Percentiles rank a stretch among this genome's conserved stretches.
phyloP scores from a whole-genome alignment of 768 basidiomycete species.

The Lyophyllum shimeji region DNA sequence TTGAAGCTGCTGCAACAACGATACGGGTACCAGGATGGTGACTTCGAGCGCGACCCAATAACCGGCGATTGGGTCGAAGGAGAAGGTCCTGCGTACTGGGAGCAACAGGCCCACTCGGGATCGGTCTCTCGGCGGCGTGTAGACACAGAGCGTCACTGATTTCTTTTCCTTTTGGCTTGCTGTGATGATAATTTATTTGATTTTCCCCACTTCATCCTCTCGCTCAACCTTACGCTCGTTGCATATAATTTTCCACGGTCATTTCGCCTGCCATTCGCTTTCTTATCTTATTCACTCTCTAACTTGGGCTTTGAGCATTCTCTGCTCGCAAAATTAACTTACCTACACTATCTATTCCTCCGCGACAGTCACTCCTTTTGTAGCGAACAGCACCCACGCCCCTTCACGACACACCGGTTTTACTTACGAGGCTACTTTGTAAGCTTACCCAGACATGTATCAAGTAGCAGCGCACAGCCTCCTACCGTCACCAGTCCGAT shows the following conservation, averaged over 20 bases:
- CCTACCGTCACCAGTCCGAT: background rate
- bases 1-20: conserved; percentile 68
- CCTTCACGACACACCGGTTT: conserved; percentile 2
- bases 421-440: conserved; percentile 6
- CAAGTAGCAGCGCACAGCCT: background rate
- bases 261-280: background rate
- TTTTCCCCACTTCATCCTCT: conserved; percentile 1
- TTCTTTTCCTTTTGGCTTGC: background rate
- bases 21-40: conserved; percentile 81
- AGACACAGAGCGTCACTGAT: conserved; percentile 27
- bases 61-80: conserved; percentile 69
- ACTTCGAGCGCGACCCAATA: conserved; percentile 71
- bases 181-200: conserved; percentile 1
- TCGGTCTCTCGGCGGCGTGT: conserved; percentile 32
- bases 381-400: conserved; percentile 14
- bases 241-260: conserved; percentile 15
- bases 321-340: conserved; percentile 3
- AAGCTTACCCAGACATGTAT: conserved; percentile 12
- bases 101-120: conserved; percentile 47
- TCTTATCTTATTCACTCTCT: background rate
- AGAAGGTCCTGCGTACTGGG: conserved; percentile 66
- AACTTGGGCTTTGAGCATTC: background rate
- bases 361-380: background rate
- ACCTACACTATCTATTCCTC: background rate
- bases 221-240: conserved; percentile 17